Conservation (phyloP, 2,329 filamentous ascomycete species). For the Claviceps fusiformis region DNA sequence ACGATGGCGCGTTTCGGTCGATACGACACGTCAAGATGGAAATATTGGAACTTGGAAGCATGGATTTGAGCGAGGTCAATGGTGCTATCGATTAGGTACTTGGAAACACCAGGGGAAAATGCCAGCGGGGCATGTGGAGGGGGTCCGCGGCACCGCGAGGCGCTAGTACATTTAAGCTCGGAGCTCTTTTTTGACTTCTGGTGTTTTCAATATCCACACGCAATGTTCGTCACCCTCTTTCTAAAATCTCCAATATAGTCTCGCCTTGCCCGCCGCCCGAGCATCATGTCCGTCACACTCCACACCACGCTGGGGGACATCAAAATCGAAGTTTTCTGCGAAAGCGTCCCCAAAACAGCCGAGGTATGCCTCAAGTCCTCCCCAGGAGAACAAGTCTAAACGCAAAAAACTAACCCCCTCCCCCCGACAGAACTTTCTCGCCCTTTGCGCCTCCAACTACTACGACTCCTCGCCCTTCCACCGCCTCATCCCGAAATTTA, state of each 20-base stretch:
- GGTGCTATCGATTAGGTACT: too few species aligned
- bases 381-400: neutral
- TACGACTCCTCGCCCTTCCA: slow-evolving; percentile 67
- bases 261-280: neutral
- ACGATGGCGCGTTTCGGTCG: too few species aligned
- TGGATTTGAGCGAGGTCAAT: neutral
- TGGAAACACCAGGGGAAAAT: too few species aligned
- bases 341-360: slow-evolving; percentile 82
- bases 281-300: slow-evolving; percentile 52
- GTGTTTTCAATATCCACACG: too few species aligned
- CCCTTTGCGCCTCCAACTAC: slow-evolving; percentile 67
- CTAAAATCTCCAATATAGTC: neutral
- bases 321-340: slow-evolving; percentile 94
- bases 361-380: slow-evolving; percentile 39
- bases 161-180: too few species aligned
- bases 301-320: slow-evolving; percentile 83
- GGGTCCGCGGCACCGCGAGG: too few species aligned
- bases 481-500: slow-evolving; percentile 68
- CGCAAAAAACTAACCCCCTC: neutral
- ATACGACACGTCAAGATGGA: neutral
- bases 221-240: neutral
- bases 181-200: neutral
- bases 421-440: slow-evolving; percentile 61
- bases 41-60: neutral
- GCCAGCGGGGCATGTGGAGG: too few species aligned